Conservation (phyloP, 2,329 filamentous ascomycete genomes). For the Bimuria novae-zelandiae region DNA sequence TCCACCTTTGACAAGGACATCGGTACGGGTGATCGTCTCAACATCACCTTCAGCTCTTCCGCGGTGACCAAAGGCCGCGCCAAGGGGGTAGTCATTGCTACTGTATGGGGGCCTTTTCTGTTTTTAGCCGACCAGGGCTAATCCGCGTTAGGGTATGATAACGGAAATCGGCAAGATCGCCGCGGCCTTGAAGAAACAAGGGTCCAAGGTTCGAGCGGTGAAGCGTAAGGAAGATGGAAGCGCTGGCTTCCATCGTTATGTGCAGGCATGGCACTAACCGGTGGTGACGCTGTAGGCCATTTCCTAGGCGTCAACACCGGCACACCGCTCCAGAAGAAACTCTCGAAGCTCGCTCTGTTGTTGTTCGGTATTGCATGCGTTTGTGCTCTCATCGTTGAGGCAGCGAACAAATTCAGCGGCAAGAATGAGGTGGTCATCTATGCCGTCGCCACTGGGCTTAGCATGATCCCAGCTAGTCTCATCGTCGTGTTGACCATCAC, state of each 20-base stretch:
- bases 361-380: constrained; percentile 39
- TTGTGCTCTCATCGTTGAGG: constrained; percentile 43
- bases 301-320: constrained; percentile 48
- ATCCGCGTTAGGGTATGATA: constrained; percentile 58
- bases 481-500: constrained; percentile 46
- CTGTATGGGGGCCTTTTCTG: constrained; percentile 28
- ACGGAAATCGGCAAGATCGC: constrained; percentile 77
- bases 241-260: constrained; percentile 39
- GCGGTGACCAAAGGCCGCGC: constrained; percentile 71
- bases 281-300: constrained; percentile 41
- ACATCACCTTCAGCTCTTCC: constrained; percentile 71
- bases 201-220: constrained; percentile 40
- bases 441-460: constrained; percentile 42
- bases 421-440: constrained; percentile 47
- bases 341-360: constrained; percentile 38
- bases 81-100: constrained; percentile 68
- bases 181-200: constrained; percentile 63
- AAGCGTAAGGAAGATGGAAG: constrained; percentile 46
- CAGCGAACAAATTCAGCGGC: constrained; percentile 41
- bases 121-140: neutral
- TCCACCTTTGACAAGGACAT: constrained; percentile 57
- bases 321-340: constrained; percentile 45
- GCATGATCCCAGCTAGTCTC: constrained; percentile 44
- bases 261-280: constrained; percentile 59
- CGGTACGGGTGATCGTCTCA: constrained; percentile 69